Base-by-base conservation (phyloP, 345 rosid genomes). In the Rhizophora mangle region DNA sequence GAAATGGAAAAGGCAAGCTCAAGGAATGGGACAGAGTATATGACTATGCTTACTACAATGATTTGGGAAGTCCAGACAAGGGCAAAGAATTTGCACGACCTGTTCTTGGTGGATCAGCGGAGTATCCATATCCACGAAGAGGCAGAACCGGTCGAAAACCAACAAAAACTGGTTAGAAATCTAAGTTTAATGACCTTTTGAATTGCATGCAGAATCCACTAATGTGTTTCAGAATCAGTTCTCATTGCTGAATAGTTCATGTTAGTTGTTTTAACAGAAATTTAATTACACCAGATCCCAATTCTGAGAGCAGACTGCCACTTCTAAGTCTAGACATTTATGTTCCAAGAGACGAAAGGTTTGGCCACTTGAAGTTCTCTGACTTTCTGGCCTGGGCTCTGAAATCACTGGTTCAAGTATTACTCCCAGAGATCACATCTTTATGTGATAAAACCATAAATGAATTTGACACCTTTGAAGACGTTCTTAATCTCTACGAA, bases 21-120 rank as follows among this genome's bases (percentile, higher is more conserved):
- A 84, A 79, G 66, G 96, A 91, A 65, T 91, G 99, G 99, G 97
- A 94, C 73, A 87, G 99, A 82, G 93, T 89, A 22, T 94, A 94
- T 62, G 99, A 88, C 71, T 91, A 91, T 70, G 97, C 79, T 75
- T 80, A 68, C 79, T 94, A 91, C 86, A 94, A 91, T 51, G 97
- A 91, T 78, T 78, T 94, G 70, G 97, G 89, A 69, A 75, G 70
- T 73, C 97, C 97, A 0, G 96, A 94, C 64, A 88, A 85, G 62
- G 91, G 95, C 58, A 58, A 71, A 6, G 69, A 75, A 3, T 69
- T 83, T 61, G 82, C 62, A 6, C 95, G 99, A 68, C 84, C 87
- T 0, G 83, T 89, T 72, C 95, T 91, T 1, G 99, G 99, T 2
- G 92, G 96, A 76, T 78, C 93, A 24, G 20, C 65, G 69, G 76